Evolutionary conservation across 2,329 filamentous ascomycete genomes (phyloP).

Genomic region (Claviceps pusilla): DNA sequence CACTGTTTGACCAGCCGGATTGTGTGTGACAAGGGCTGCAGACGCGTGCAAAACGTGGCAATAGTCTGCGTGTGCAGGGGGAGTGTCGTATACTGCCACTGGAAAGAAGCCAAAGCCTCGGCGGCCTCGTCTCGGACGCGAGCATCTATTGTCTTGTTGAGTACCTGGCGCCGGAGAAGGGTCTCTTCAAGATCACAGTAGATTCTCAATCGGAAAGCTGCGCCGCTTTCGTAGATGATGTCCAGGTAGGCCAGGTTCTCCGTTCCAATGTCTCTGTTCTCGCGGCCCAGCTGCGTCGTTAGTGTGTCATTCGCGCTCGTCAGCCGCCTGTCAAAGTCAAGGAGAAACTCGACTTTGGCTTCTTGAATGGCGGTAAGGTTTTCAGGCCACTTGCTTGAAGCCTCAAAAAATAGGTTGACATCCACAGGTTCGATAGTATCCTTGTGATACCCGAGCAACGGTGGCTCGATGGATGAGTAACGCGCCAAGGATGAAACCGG

Average conservation of each 20-base stretch:
- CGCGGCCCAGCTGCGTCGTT: constrained; percentile 60
- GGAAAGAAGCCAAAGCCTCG: constrained; percentile 53
- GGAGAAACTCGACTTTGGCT: constrained; percentile 79
- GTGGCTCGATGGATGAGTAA: constrained; percentile 46
- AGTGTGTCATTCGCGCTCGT: constrained; percentile 44
- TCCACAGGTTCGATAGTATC: constrained; percentile 46
- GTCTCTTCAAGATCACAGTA: constrained; percentile 77
- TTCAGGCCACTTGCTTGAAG: constrained; percentile 85
- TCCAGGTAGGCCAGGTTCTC: constrained; percentile 75
- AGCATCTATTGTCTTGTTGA: constrained; percentile 54
- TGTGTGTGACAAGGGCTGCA: constrained; percentile 63
- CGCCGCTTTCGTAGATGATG: constrained; percentile 55
- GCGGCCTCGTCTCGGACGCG: constrained; percentile 54
- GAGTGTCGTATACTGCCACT: constrained; percentile 53
- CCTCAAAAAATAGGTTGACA: constrained; percentile 80
- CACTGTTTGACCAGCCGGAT: constrained; percentile 79
- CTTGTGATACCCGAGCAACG: constrained; percentile 27
- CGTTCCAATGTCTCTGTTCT: constrained; percentile 53
- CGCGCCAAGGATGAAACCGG: constrained; percentile 59
- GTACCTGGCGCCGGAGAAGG: constrained; percentile 63
- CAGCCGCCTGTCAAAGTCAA: constrained; percentile 60
- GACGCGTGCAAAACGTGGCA: constrained; percentile 63
- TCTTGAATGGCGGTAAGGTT: constrained; percentile 81
- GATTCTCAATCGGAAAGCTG: constrained; percentile 71
- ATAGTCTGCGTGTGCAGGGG: constrained; percentile 74